phyloP scores from a whole-genome alignment of 1,139 yeast species.

The Candida smagusa region DNA sequence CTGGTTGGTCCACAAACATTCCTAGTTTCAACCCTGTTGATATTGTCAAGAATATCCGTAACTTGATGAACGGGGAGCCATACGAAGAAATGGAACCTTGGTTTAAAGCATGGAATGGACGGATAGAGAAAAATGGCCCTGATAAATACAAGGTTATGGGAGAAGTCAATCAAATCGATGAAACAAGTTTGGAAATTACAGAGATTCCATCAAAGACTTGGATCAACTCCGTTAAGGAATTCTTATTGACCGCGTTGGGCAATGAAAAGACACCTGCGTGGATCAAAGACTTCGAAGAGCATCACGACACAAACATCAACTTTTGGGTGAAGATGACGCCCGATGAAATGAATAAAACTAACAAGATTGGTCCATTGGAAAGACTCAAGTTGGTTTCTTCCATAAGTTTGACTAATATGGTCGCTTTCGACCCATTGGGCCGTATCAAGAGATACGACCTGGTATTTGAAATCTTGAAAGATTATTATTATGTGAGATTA shows the following conservation, averaged over 20 bases:
- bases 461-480: conserved; percentile 75
- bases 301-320: conserved; percentile 77
- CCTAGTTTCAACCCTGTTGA: conserved; percentile 90
- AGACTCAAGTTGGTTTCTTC: conserved; percentile 75
- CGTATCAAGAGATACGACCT: conserved; percentile 78
- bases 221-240: conserved; percentile 90
- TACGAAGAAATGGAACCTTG: conserved; percentile 81
- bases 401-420: conserved; percentile 81
- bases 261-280: conserved; percentile 70
- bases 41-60: conserved; percentile 68
- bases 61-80: conserved; percentile 71
- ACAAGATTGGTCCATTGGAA: conserved; percentile 72
- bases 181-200: conserved; percentile 78
- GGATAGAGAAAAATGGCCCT: conserved; percentile 57
- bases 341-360: conserved; percentile 82
- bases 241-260: conserved; percentile 73
- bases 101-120: conserved; percentile 96
- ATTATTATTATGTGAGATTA: conserved; percentile 80
- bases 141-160: conserved; percentile 80
- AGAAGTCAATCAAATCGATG: conserved; percentile 75
- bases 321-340: conserved; percentile 72
- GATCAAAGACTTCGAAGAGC: conserved; percentile 95
- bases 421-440: conserved; percentile 91
- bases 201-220: conserved; percentile 92
- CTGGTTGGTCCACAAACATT: conserved; percentile 96